Evolutionary conservation across 2,329 filamentous ascomycete species (phyloP).

Genomic region (Elsinoe necatrix): DNA sequence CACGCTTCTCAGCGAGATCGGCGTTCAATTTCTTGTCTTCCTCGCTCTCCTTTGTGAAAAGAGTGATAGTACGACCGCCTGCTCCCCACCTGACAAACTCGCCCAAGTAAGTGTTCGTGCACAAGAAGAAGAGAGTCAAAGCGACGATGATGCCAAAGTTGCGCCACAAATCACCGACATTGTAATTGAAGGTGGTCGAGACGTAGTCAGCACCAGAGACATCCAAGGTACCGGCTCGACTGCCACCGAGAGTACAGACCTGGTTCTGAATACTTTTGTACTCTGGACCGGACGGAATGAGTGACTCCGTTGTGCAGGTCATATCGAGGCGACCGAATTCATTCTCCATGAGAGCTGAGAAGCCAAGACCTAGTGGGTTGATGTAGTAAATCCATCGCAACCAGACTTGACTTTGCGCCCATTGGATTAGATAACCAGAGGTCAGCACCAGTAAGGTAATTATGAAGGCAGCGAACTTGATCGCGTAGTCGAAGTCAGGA

Average conservation of each 20-base stretch:
- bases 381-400: constrained; percentile 73
- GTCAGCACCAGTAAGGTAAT: constrained; percentile 78
- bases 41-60: constrained; percentile 62
- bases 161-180: constrained; percentile 62
- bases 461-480: constrained; percentile 67
- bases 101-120: constrained; percentile 67
- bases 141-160: constrained; percentile 74
- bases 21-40: constrained; percentile 60
- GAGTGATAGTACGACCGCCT: constrained; percentile 70
- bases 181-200: constrained; percentile 58
- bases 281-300: constrained; percentile 62
- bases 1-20: constrained; percentile 51
- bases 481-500: constrained; percentile 76
- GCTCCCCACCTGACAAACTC: constrained; percentile 71
- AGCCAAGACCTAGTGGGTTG: constrained; percentile 65
- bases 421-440: constrained; percentile 76
- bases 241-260: constrained; percentile 72
- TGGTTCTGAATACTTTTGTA: constrained; percentile 67
- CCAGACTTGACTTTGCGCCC: constrained; percentile 65
- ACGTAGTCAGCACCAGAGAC: constrained; percentile 65
- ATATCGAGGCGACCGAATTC: constrained; percentile 66
- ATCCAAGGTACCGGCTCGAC: constrained; percentile 52
- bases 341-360: constrained; percentile 75
- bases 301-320: constrained; percentile 56
- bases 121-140: constrained; percentile 67